A percentile compares a stretch with the other conserved stretches of the same genome.
phyloP scores from a whole-genome alignment of 2,329 filamentous ascomycete genomes.

The Paracoccidioides brasiliensis region DNA sequence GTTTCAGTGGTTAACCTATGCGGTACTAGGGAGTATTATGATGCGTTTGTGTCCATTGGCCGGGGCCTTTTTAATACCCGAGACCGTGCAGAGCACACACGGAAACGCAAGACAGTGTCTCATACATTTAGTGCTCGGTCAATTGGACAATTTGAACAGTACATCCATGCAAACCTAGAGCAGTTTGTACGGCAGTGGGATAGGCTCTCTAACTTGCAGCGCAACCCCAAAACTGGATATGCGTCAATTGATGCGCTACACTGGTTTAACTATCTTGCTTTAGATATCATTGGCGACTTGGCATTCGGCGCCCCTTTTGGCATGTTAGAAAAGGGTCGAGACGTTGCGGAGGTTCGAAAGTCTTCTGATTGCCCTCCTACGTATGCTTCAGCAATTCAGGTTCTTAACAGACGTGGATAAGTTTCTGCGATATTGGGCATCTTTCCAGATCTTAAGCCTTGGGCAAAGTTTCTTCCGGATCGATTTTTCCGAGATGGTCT shows the following conservation, averaged over 20 bases:
- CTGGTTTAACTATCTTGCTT: slow-evolving; percentile 64
- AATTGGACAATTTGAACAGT: slow-evolving; percentile 74
- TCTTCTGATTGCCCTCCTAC: slow-evolving; percentile 48
- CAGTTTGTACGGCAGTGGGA: slow-evolving; percentile 63
- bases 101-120: slow-evolving; percentile 78
- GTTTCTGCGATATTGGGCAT: slow-evolving; percentile 70
- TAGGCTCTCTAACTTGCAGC: slow-evolving; percentile 39
- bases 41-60: slow-evolving; percentile 77
- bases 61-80: slow-evolving; percentile 84
- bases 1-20: not conserved
- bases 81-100: slow-evolving; percentile 65
- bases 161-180: slow-evolving; percentile 68
- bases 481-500: slow-evolving; percentile 67
- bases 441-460: slow-evolving; percentile 61
- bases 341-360: slow-evolving; percentile 60
- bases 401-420: slow-evolving; percentile 76
- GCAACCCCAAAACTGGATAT: slow-evolving; percentile 38
- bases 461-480: slow-evolving; percentile 66
- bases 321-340: slow-evolving; percentile 65
- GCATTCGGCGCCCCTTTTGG: slow-evolving; percentile 69
- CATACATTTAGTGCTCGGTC: slow-evolving; percentile 79
- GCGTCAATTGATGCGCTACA: slow-evolving; percentile 59
- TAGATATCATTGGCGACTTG: slow-evolving; percentile 46
- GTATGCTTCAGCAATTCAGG: slow-evolving; percentile 70
- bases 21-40: slow-evolving; percentile 60